Evolutionary conservation across 441 rosid genomes (phyloP), one percentile per base, ranked within the genome.

Genomic region (Cnidoscolus chayamansa): DNA sequence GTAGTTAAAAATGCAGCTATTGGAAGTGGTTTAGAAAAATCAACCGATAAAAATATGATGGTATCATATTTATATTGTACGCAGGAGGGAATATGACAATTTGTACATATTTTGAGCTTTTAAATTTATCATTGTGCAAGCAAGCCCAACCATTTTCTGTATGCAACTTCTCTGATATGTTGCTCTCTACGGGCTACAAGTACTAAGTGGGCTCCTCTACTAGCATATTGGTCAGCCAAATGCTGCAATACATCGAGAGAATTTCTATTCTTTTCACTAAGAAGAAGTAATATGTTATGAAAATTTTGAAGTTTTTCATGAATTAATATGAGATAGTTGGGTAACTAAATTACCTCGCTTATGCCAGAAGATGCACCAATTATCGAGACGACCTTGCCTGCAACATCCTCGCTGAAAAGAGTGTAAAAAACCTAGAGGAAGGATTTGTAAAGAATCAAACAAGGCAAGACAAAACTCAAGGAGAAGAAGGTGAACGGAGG

Each of bases 311-410:
- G 10, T 47, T 43, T 43, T 43, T 47, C 50, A 47, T 47, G 9
- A 47, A 47, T 47, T 47, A 47, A 1, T 10, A 2, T 35, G 40
- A 35, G 40, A 35, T 35, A 35, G 40, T 4, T 35, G 5, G 40
- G 40, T 35, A 35, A 35, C 5, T 35, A 35, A 35, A 20, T 32
- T 10, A 68, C 77, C 73, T 74, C 77, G 72, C 93, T 94, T 10
- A 92, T 86, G 63, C 94, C 93, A 1, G 97, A 87, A 51, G 96
- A 86, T 69, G 93, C 94, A 4, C 94, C 91, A 4, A 91, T 88
- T 58, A 90, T 86, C 57, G 90, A 80, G 62, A 89, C 88, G 2
- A 89, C 96, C 78, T 89, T 90, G 31, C 88, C 84, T 0, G 78
- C 60, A 10, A 91, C 80, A 43, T 83, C 75, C 75, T 88, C 90